Evolutionary conservation across 225 moss, liverwort and hornwort species (phyloP), one percentile per base, ranked within the genome.

Genomic region (Anthoceros angustus): DNA sequence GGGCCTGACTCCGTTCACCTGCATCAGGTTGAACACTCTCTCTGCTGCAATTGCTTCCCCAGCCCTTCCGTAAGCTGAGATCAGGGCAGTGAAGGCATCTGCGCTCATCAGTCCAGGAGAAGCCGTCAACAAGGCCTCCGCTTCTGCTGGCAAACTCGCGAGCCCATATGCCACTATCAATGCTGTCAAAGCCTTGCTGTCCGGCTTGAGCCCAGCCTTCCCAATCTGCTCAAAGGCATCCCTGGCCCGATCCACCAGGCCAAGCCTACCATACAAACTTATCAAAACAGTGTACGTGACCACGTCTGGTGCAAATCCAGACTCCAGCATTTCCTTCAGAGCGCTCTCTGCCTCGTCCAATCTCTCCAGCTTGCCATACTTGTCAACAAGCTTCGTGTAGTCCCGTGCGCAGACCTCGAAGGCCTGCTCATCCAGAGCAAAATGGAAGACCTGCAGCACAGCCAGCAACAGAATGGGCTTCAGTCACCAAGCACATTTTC

Each of bases 11-110:
- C 89, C 86, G 61, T 76, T 76, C 67, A 78, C 70, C 41, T 85
- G 77, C 92, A 92, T 98, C n/a, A 82, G 79, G 66, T 98, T 84
- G 69, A 92, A 98, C 25, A 84, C 73, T 40, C 87, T 77, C 65
- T 87, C 88, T 7, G 91, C 86, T 49, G 88, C 80, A 46, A 50
- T 73, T 46, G 85, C 79, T 49, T 67, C 78, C 49, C 84, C 82
- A 32, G 64, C 63, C 70, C 98, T 80, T 64, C 83, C 88, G 64
- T 87, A 92, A 4, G 85, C 88, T 71, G 80, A 87, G 50, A 92
- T 79, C 9, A 98, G 74, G 12, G 79, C 80, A 72, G 80, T 74
- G 62, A 86, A 89, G 21, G 78, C 82, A 64, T 79, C 77, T 42
- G 50, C 38, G n/a, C 72, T 82, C 63, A 76, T 69, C 43, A 69